Evolutionary conservation across 257 asterid genomes (phyloP).

Genomic region (Jacaranda copaia): DNA sequence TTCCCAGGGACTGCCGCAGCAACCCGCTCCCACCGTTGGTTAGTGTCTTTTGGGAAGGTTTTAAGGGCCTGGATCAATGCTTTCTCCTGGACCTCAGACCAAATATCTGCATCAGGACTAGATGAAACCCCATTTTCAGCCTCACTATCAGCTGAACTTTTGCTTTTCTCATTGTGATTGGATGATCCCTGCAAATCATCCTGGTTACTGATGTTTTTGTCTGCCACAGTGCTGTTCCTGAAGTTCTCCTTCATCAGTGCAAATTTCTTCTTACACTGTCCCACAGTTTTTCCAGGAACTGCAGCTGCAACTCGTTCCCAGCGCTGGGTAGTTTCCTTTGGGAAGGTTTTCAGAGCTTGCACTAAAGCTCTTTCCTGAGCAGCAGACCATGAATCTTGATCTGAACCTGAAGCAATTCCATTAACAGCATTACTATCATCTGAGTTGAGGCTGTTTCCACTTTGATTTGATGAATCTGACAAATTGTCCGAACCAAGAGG

Average conservation of each 20-base stretch:
- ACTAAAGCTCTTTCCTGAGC: conserved; percentile 82
- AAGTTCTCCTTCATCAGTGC: conserved; percentile 72
- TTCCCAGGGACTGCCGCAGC: conserved; percentile 90
- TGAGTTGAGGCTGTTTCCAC: conserved; percentile 31
- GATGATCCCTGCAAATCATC: conserved; percentile 45
- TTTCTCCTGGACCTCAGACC: conserved; percentile 90
- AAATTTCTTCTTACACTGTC: conserved; percentile 83
- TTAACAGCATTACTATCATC: conserved; percentile 42
- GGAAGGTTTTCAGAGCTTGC: conserved; percentile 88
- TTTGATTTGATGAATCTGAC: conserved; percentile 45
- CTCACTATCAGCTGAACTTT: conserved; percentile 41
- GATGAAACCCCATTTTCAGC: conserved; percentile 51
- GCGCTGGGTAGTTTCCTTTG: conserved; percentile 77
- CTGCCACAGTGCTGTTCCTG: conserved; percentile 57
- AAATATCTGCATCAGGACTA: conserved; percentile 64
- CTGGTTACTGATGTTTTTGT: conserved; percentile 29
- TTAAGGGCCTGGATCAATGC: conserved; percentile 88
- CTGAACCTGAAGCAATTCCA: conserved; percentile 53
- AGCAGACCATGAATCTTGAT: conserved; percentile 76
- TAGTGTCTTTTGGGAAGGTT: conserved; percentile 83
- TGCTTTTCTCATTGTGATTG: conserved; percentile 40
- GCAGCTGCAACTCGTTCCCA: conserved; percentile 94
- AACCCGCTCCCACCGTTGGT: conserved; percentile 89
- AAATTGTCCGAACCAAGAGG: conserved; percentile 44
- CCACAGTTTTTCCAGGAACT: conserved; percentile 80